Conservation (phyloP, 805 yeast species). For the Starmera pachycereana region DNA sequence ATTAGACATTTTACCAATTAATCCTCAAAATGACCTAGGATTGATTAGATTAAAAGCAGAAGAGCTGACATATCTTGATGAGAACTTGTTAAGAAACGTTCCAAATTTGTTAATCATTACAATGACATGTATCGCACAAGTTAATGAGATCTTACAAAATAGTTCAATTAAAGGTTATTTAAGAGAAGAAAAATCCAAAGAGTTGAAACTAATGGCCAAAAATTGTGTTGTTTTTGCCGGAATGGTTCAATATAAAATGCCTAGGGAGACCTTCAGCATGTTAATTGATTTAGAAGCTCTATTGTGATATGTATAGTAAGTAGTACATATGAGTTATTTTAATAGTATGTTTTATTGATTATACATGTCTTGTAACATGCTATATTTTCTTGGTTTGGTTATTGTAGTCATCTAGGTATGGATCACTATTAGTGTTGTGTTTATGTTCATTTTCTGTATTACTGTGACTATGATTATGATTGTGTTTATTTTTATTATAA, state of each 20-base stretch:
- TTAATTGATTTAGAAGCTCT: constrained; percentile 52
- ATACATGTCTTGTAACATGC: not conserved
- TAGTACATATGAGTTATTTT: not conserved
- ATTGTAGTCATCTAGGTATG: constrained; percentile 1
- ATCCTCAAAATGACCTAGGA: constrained; percentile 18
- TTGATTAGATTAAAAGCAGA: constrained; percentile 57
- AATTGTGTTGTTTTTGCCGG: constrained; percentile 94
- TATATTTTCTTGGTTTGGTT: not conserved
- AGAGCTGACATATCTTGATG: constrained; percentile 54
- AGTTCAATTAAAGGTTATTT: constrained; percentile 35
- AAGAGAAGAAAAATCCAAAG: constrained; percentile 42
- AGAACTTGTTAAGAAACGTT: constrained; percentile 63
- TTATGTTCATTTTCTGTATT: constrained; percentile 1
- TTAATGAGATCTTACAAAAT: constrained; percentile 30
- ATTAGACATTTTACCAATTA: constrained; percentile 59
- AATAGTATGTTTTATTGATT: not conserved
- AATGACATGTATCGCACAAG: constrained; percentile 64
- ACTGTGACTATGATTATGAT: constrained; percentile 2
- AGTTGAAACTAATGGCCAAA: constrained; percentile 55
- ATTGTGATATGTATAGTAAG: constrained; percentile 8
- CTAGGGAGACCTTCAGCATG: constrained; percentile 66
- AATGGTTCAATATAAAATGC: constrained; percentile 88
- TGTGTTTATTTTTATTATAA: constrained; percentile 23
- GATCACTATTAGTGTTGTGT: constrained; percentile 1
- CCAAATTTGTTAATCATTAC: constrained; percentile 74